Conservation (phyloP, 495 filamentous ascomycete genomes). For the Xeromyces bisporus region DNA sequence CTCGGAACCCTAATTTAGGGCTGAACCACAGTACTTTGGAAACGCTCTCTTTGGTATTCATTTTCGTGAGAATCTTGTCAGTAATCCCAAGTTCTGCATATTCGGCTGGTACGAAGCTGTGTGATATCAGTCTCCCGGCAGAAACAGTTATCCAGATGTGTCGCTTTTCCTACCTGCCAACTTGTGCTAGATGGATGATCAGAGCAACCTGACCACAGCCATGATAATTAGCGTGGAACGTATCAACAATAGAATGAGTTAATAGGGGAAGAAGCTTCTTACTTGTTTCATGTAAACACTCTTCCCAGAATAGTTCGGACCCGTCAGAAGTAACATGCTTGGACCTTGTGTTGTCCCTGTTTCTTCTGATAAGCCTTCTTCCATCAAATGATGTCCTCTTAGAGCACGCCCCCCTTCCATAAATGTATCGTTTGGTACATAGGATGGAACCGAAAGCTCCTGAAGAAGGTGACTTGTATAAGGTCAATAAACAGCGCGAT, state of each 20-base stretch:
- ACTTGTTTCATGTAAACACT: conserved; percentile 89
- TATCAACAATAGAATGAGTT: too few relatives aligned
- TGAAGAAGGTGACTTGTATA: conserved; percentile 77
- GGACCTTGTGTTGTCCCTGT: conserved; percentile 19
- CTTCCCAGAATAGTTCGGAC: conserved; percentile 93
- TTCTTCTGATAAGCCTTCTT: conserved; percentile 2
- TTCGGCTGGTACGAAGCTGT: conserved; percentile 68
- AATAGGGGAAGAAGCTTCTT: neutral
- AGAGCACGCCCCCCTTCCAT: conserved; percentile 45
- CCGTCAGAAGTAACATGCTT: conserved; percentile 72
- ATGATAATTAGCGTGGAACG: too few relatives aligned
- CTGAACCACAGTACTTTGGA: conserved; percentile 34
- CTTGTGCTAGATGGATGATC: conserved; percentile 84
- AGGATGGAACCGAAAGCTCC: conserved; percentile 72
- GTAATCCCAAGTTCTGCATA: conserved; percentile 69
- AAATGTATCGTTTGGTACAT: conserved; percentile 65
- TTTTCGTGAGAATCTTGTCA: conserved; percentile 81
- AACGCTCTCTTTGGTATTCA: conserved; percentile 75
- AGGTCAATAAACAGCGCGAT: too few relatives aligned
- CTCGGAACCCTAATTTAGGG: neutral
- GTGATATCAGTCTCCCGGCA: conserved; percentile 1
- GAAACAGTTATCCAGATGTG: neutral
- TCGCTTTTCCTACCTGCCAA: conserved; percentile 43
- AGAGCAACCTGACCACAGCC: conserved; percentile 59
- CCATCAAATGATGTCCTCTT: conserved; percentile 1